A percentile compares a stretch with the other conserved stretches of the same genome.
Conservation (phyloP, 23 red algal species). For the Agarophyton chilense region DNA sequence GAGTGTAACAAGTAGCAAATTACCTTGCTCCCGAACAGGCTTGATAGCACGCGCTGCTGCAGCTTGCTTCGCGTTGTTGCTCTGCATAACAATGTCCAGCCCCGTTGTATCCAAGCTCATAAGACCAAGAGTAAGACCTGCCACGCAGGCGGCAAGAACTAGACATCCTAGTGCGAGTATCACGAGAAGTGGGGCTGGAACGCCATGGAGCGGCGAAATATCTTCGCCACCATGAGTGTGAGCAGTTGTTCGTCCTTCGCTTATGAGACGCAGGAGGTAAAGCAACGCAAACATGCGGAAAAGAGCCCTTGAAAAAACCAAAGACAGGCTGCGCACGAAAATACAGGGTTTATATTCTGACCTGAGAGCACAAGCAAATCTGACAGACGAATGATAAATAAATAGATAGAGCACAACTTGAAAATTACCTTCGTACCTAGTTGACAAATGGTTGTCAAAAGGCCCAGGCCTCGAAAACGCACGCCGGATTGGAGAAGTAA, state of each 20-base stretch:
- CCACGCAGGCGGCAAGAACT: constrained; percentile 71
- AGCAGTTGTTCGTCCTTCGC: not conserved
- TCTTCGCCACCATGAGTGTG: not conserved
- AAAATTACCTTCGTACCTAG: no score
- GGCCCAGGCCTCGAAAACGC: not conserved
- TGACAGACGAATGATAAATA: no score
- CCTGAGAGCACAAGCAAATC: not conserved
- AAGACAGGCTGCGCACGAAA: not conserved
- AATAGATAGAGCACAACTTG: not conserved
- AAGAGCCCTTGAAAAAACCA: not conserved
- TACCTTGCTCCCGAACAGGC: constrained; percentile 94
- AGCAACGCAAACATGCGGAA: not conserved
- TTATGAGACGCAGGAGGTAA: not conserved
- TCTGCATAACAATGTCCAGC: constrained; percentile 80
- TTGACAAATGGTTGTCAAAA: not conserved
- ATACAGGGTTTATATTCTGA: not conserved
- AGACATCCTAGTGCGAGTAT: constrained; percentile 78
- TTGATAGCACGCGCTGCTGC: constrained; percentile 74
- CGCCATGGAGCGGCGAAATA: constrained; percentile 41
- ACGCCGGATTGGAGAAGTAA: not conserved
- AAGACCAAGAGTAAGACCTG: constrained; percentile 93
- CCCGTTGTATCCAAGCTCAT: constrained; percentile 87
- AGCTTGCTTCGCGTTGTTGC: constrained; percentile 63
- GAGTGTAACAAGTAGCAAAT: constrained; percentile 91
- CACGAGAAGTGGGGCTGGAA: constrained; percentile 56